These are phyloP conservation scores for Cutaneotrichosporon mucoides DNA, from an alignment of 1,284 basidiomycete genomes.

Conservation along the genomic window DNA sequence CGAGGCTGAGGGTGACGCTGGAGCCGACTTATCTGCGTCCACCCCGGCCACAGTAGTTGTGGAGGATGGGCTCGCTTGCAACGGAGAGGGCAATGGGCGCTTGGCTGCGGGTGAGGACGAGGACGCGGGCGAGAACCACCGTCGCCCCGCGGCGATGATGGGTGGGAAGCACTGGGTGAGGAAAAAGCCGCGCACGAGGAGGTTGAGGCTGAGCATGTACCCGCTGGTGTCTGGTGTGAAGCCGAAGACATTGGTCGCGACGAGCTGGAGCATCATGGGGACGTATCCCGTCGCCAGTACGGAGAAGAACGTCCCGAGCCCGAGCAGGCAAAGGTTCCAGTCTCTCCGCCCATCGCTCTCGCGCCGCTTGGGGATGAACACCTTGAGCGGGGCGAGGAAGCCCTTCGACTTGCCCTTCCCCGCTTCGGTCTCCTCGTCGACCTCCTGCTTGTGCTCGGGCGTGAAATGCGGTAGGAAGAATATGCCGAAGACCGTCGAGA, in stretches of 20 bases:
- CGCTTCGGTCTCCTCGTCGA: constrained; percentile 5
- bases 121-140: constrained; percentile 5
- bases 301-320: constrained; percentile 38
- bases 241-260: constrained; percentile 38
- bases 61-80: too few species aligned
- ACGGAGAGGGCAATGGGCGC: too few species aligned
- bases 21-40: too few species aligned
- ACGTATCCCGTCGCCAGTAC: constrained; percentile 46
- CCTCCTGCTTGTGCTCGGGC: constrained; percentile 18
- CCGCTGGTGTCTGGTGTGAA: constrained; percentile 37
- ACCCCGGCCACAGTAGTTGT: too few species aligned
- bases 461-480: constrained; percentile 45
- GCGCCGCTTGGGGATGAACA: constrained; percentile 34
- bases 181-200: constrained; percentile 41
- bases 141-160: constrained; percentile 38
- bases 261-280: constrained; percentile 41
- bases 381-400: constrained; percentile 39
- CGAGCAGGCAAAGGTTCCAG: constrained; percentile 41
- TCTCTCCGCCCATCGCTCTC: constrained; percentile 16
- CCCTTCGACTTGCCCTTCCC: constrained; percentile 15
- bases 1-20: too few species aligned
- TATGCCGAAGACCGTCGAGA: constrained; percentile 40
- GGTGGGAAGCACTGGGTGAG: constrained; percentile 41
- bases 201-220: constrained; percentile 33
- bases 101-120: too few species aligned